phyloP scores from a whole-genome alignment of 495 filamentous ascomycete species.

The Aspergillus indologenus region DNA sequence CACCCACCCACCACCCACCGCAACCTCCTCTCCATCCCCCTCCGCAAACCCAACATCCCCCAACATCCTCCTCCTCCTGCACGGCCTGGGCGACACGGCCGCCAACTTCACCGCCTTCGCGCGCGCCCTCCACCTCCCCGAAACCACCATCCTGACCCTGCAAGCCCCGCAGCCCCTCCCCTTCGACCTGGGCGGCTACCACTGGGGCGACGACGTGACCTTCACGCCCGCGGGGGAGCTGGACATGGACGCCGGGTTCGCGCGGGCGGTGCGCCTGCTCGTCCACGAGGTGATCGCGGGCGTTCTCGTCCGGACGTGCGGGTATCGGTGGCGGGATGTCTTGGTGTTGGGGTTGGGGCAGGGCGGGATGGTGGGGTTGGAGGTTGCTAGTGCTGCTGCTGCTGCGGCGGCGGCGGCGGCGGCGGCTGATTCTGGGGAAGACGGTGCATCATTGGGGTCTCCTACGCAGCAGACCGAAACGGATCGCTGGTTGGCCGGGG shows the following conservation, averaged over 20 bases:
- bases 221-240: constrained; percentile 60
- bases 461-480: no score
- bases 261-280: constrained; percentile 48
- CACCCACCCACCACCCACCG: constrained; percentile 1
- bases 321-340: constrained; percentile 66
- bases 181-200: constrained; percentile 70
- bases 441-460: no score
- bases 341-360: constrained; percentile 84
- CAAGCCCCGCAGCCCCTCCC: constrained; percentile 73
- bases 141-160: constrained; percentile 73
- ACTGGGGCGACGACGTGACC: constrained; percentile 89
- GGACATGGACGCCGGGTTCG: constrained; percentile 78
- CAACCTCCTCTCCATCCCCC: not conserved
- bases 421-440: no score
- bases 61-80: constrained; percentile 81
- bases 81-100: constrained; percentile 83
- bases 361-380: constrained; percentile 76
- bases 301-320: constrained; percentile 63
- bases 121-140: constrained; percentile 70
- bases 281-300: constrained; percentile 56
- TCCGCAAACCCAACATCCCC: constrained; percentile 26
- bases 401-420: no score
- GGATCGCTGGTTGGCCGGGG: constrained; percentile 49
- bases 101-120: constrained; percentile 68
- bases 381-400: constrained; percentile 33